These are phyloP conservation scores for Russula griseocarnosa DNA, from an alignment of 768 basidiomycete species.

Conservation along the genomic window DNA sequence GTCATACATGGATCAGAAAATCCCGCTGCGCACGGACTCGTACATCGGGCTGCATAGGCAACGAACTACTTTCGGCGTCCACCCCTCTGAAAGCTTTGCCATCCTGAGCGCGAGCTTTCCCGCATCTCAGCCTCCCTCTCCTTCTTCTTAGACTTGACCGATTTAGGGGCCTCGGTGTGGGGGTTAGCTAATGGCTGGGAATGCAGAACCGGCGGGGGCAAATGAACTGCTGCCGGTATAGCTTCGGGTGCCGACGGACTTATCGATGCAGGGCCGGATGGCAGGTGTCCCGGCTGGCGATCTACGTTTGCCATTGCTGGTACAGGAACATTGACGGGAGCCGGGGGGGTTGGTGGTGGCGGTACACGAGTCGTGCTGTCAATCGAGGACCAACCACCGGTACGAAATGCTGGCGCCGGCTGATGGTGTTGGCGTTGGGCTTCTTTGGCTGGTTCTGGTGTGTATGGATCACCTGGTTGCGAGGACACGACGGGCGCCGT, in stretches of 20 bases:
- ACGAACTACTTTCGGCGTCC: slow-evolving; percentile 26
- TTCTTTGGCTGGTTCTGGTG: neutral
- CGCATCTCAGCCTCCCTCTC: slow-evolving; percentile 21
- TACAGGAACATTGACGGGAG: neutral
- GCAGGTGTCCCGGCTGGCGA: slow-evolving; percentile 19
- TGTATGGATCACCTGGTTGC: neutral
- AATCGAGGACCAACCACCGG: slow-evolving; percentile 65
- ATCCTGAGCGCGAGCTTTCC: slow-evolving; percentile 29
- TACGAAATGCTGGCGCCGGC: slow-evolving; percentile 49
- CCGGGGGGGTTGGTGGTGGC: neutral
- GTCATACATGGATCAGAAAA: neutral
- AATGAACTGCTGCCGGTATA: neutral
- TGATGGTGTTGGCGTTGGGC: slow-evolving; percentile 20
- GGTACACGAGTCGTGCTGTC: slow-evolving; percentile 42
- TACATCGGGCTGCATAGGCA: neutral
- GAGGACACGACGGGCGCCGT: neutral
- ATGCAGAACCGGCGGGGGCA: slow-evolving; percentile 16
- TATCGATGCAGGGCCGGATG: slow-evolving; percentile 24
- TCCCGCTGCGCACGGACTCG: neutral
- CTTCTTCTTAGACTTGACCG: slow-evolving; percentile 16
- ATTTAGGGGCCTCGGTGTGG: neutral
- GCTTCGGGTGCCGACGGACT: slow-evolving; percentile 24
- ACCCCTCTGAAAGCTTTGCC: slow-evolving; percentile 30
- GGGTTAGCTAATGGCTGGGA: neutral
- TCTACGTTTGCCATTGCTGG: neutral